A percentile compares a stretch with the other conserved stretches of the same genome.
Evolutionary conservation across 2,329 filamentous ascomycete genomes (phyloP).

Genomic region (Stylonectria norvegica): DNA sequence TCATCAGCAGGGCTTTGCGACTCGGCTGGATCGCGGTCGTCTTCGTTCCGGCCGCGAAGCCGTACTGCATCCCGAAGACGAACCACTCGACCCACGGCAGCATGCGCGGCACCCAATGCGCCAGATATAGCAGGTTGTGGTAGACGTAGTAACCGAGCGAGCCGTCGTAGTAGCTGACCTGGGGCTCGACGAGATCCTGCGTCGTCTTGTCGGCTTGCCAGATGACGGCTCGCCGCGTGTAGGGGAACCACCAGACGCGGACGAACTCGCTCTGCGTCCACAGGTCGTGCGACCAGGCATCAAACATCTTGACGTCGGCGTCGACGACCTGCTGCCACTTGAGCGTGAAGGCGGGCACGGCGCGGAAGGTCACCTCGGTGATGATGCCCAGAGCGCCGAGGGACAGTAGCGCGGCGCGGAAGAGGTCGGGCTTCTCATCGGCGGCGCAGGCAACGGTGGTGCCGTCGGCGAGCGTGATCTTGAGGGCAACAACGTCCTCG

Average conservation of each 20-base stretch:
- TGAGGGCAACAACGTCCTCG: conserved; percentile 69
- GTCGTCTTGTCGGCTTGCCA: conserved; percentile 84
- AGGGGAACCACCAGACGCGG: conserved; percentile 96
- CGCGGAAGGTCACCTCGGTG: conserved; percentile 80
- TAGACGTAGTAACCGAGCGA: conserved; percentile 83
- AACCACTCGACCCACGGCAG: conserved; percentile 93
- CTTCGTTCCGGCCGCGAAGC: conserved; percentile 68
- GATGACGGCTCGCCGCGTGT: conserved; percentile 80
- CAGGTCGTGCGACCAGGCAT: conserved; percentile 67
- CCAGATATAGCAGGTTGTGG: conserved; percentile 81
- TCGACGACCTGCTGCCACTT: conserved; percentile 81
- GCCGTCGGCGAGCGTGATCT: conserved; percentile 80
- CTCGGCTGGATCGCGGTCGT: conserved; percentile 77
- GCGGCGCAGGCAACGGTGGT: conserved; percentile 67
- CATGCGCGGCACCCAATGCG: conserved; percentile 72
- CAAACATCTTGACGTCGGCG: conserved; percentile 64
- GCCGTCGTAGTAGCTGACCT: conserved; percentile 75
- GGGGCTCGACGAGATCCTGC: conserved; percentile 56
- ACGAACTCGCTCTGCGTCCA: conserved; percentile 89
- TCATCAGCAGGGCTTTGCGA: conserved; percentile 81
- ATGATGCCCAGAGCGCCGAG: conserved; percentile 90
- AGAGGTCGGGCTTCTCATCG: conserved; percentile 70
- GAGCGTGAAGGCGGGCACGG: conserved; percentile 77
- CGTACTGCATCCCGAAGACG: conserved; percentile 96
- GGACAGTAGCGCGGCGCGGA: conserved; percentile 81